Percentiles rank a stretch among this genome's conserved stretches.
These are phyloP conservation scores for Candida methanosorbosa DNA, from an alignment of 805 yeast genomes.

Conservation along the genomic window DNA sequence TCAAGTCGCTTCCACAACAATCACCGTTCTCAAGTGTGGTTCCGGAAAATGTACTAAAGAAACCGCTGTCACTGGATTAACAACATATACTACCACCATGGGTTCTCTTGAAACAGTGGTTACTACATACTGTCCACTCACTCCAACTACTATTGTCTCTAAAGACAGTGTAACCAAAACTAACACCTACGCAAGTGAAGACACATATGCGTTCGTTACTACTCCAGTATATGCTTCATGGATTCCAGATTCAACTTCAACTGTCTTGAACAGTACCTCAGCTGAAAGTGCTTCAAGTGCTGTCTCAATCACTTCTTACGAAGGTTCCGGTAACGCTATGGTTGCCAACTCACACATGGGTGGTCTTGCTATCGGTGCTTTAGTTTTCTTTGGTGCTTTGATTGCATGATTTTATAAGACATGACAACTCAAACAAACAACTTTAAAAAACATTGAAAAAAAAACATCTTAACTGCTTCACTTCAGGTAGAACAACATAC, in stretches of 20 bases:
- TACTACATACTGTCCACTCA: slow-evolving; percentile 30
- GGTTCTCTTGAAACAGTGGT: slow-evolving; percentile 26
- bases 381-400: slow-evolving; percentile 6
- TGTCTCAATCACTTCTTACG: slow-evolving; percentile 14
- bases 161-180: slow-evolving; percentile 24
- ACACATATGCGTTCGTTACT: not conserved
- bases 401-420: not conserved
- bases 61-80: slow-evolving; percentile 7
- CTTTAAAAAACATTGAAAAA: not conserved
- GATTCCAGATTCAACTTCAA: slow-evolving; percentile 4
- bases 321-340: slow-evolving; percentile 15
- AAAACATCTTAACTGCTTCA: too few species aligned
- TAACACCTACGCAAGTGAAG: not conserved
- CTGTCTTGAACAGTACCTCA: slow-evolving; percentile 1
- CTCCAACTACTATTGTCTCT: slow-evolving; percentile 24
- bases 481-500: too few species aligned
- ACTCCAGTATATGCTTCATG: slow-evolving; percentile 1
- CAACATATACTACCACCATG: slow-evolving; percentile 22
- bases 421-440: too few species aligned
- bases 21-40: slow-evolving; percentile 2
- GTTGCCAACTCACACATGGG: slow-evolving; percentile 4
- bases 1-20: not conserved
- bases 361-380: slow-evolving; percentile 5
- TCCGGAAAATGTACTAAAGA: slow-evolving; percentile 6
- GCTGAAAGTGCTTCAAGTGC: slow-evolving; percentile 1